Conservation (phyloP, 169 alveolate genomes). For the Plasmodium cynomolgi region DNA sequence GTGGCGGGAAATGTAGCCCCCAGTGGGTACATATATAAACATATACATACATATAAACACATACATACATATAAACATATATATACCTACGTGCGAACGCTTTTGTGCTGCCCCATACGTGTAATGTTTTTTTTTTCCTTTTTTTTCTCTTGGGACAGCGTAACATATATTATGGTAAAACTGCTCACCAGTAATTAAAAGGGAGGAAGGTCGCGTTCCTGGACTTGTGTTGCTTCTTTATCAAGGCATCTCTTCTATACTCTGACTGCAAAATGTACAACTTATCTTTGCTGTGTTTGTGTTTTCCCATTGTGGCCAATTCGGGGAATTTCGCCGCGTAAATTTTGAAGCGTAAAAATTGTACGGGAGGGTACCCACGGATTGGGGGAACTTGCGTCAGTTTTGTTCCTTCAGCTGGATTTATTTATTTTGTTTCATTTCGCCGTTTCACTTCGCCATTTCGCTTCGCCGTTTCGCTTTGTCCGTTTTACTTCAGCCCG, state of each 20-base stretch:
- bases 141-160: not conserved
- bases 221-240: conserved; percentile 78
- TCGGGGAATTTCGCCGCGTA: not conserved
- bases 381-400: not conserved
- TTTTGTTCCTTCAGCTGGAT: not conserved
- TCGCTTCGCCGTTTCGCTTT: not conserved
- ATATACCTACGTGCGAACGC: not conserved
- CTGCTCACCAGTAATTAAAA: conserved; percentile 59
- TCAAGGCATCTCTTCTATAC: conserved; percentile 85
- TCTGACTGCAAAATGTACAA: conserved; percentile 91
- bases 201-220: conserved; percentile 35
- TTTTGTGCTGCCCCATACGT: not conserved
- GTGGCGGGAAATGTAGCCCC: not conserved
- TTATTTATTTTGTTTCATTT: not conserved
- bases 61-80: not conserved
- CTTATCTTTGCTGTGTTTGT: conserved; percentile 94
- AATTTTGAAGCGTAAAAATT: not conserved
- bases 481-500: not conserved
- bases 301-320: conserved; percentile 89
- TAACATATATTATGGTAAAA: not conserved
- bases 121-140: not conserved
- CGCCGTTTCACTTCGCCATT: not conserved
- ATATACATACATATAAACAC: not conserved
- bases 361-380: not conserved
- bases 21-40: not conserved